These are phyloP conservation scores for Chlamydomonas reinhardtii DNA, from an alignment of 163 green algal genomes.

Conservation along the genomic window DNA sequence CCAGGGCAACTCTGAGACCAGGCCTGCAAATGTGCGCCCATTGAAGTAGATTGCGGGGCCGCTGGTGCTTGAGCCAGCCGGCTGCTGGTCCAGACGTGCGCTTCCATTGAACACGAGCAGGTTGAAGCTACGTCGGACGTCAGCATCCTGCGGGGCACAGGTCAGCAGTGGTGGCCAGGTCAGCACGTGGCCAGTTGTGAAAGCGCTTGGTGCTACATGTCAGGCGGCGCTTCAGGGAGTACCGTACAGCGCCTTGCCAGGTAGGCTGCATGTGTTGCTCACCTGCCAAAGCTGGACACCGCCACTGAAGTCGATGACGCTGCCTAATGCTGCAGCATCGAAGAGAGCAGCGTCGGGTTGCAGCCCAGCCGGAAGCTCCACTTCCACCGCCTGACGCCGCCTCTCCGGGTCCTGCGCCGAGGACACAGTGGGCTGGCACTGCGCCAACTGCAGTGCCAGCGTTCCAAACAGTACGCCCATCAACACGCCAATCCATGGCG, in stretches of 20 bases:
- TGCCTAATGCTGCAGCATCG: background rate
- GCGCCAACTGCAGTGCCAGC: background rate
- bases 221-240: no score
- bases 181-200: no score
- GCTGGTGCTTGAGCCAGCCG: no score
- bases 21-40: background rate
- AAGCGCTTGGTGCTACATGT: no score
- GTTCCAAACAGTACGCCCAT: no score
- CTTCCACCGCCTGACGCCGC: background rate
- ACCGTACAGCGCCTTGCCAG: background rate
- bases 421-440: background rate
- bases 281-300: constrained; percentile 10
- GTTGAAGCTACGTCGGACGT: background rate
- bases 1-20: background rate
- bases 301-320: background rate
- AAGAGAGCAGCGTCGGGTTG: constrained; percentile 8
- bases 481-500: no score
- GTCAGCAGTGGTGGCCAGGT: no score
- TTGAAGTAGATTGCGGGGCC: constrained; percentile 18
- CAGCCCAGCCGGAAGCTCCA: background rate
- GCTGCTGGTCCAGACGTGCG: background rate
- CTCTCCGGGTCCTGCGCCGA: no score
- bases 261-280: no score
- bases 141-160: no score
- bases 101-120: constrained; percentile 19